phyloP scores from a whole-genome alignment of 345 rosid genomes.

The Rubroshorea leprosula region DNA sequence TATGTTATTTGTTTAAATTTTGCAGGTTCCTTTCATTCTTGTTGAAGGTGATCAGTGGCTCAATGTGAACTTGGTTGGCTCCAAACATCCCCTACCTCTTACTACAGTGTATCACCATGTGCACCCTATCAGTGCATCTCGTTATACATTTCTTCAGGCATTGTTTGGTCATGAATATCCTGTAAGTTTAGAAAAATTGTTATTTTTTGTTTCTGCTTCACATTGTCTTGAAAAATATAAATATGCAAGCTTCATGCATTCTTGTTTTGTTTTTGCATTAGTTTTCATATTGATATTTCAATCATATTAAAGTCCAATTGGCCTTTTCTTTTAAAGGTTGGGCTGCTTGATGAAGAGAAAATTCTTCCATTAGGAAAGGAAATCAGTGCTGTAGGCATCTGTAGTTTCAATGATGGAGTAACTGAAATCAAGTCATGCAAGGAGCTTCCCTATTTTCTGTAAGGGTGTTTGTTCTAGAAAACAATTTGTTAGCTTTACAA shows the following conservation, averaged over 20 bases:
- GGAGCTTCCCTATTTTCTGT: conserved; percentile 94
- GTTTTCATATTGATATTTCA: not conserved
- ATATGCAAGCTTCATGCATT: not conserved
- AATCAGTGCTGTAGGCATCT: conserved; percentile 65
- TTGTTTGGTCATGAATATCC: conserved; percentile 73
- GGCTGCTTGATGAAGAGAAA: conserved; percentile 88
- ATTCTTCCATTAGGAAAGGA: conserved; percentile 77
- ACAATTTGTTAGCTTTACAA: not conserved
- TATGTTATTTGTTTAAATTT: conserved; percentile 7
- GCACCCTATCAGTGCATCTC: conserved; percentile 72
- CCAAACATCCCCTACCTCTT: conserved; percentile 72
- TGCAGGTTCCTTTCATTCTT: conserved; percentile 84
- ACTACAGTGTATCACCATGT: conserved; percentile 68
- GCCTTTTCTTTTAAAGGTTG: conserved; percentile 46
- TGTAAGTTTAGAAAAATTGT: conserved; percentile 34
- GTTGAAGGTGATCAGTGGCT: conserved; percentile 47
- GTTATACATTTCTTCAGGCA: conserved; percentile 82
- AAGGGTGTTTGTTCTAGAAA: conserved; percentile 24
- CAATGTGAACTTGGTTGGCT: conserved; percentile 69
- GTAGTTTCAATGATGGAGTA: conserved; percentile 47
- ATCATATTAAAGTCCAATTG: not conserved
- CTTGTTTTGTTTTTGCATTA: not conserved
- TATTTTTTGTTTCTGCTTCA: not conserved
- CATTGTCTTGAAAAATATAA: not conserved
- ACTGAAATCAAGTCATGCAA: conserved; percentile 80